phyloP scores from a whole-genome alignment of 2,329 filamentous ascomycete species.

The Rhynchosporium graminicola region DNA sequence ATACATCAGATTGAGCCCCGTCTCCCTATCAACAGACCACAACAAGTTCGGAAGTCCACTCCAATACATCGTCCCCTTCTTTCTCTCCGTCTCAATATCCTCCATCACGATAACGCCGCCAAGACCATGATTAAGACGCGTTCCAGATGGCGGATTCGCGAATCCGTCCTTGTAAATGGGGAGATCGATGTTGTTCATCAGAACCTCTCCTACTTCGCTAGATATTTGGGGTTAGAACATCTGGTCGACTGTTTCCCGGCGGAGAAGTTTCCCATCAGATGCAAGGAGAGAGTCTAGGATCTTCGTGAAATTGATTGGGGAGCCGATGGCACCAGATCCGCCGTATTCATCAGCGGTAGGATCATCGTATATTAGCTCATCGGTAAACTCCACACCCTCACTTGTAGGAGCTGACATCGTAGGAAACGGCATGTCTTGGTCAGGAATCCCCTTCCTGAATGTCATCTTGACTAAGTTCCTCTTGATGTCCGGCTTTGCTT shows the following conservation, averaged over 20 bases:
- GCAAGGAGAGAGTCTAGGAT: constrained; percentile 49
- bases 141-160: constrained; percentile 43
- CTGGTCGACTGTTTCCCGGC: constrained; percentile 43
- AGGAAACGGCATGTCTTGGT: background rate
- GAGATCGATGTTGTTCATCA: background rate
- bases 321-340: constrained; percentile 42
- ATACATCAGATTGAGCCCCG: constrained; percentile 45
- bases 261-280: constrained; percentile 52
- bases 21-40: constrained; percentile 46
- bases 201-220: background rate
- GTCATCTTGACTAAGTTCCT: constrained; percentile 28
- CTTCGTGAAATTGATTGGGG: constrained; percentile 45
- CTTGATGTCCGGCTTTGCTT: constrained; percentile 23
- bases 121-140: constrained; percentile 43
- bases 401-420: constrained; percentile 2
- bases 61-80: constrained; percentile 46
- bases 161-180: constrained; percentile 18
- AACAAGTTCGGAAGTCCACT: constrained; percentile 48
- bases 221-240: constrained; percentile 52
- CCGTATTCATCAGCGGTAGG: constrained; percentile 36
- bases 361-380: constrained; percentile 25
- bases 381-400: constrained; percentile 21
- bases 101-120: constrained; percentile 45
- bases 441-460: constrained; percentile 10
- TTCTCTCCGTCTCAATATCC: constrained; percentile 42